These are phyloP conservation scores for Thielaviopsis ethacetica DNA, from an alignment of 2,329 filamentous ascomycete genomes.

Conservation along the genomic window DNA sequence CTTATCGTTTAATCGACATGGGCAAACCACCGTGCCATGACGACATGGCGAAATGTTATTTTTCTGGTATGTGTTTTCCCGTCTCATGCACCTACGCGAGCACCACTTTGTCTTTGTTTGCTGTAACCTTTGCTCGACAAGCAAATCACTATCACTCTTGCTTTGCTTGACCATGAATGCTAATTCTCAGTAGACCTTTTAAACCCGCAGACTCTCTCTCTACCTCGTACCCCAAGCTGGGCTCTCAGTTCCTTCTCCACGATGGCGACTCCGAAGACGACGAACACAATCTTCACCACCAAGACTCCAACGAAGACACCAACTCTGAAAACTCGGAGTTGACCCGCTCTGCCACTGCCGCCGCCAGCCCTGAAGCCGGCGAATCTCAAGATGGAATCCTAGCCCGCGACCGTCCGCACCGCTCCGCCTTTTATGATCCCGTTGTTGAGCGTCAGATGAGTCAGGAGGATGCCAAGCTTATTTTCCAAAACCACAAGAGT, in stretches of 20 bases:
- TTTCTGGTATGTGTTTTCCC: slow-evolving; percentile 1
- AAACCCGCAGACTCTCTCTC: slow-evolving; percentile 3
- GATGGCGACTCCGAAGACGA: slow-evolving; percentile 14
- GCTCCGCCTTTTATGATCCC: slow-evolving; percentile 84
- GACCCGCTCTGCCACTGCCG: neutral
- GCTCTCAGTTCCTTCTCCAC: slow-evolving; percentile 13
- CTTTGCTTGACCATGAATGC: neutral
- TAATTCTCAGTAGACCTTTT: neutral
- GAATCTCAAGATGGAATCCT: slow-evolving; percentile 40
- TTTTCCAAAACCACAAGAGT: slow-evolving; percentile 49
- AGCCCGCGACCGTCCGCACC: slow-evolving; percentile 42
- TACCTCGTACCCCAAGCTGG: slow-evolving; percentile 11
- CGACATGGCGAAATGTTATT: neutral
- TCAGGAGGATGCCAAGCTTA: slow-evolving; percentile 85
- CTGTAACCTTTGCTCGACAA: neutral
- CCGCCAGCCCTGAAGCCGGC: neutral
- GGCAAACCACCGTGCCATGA: neutral
- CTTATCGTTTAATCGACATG: neutral
- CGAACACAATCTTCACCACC: slow-evolving; percentile 3
- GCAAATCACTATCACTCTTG: too few relatives aligned
- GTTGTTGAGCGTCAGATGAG: slow-evolving; percentile 88
- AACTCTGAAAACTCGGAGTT: slow-evolving; percentile 6
- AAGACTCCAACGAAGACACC: slow-evolving; percentile 1
- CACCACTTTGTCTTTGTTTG: neutral
- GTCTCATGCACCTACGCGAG: neutral